Conservation (phyloP, 371 early-diverging fungal species). For the Mucor velutinosus region DNA sequence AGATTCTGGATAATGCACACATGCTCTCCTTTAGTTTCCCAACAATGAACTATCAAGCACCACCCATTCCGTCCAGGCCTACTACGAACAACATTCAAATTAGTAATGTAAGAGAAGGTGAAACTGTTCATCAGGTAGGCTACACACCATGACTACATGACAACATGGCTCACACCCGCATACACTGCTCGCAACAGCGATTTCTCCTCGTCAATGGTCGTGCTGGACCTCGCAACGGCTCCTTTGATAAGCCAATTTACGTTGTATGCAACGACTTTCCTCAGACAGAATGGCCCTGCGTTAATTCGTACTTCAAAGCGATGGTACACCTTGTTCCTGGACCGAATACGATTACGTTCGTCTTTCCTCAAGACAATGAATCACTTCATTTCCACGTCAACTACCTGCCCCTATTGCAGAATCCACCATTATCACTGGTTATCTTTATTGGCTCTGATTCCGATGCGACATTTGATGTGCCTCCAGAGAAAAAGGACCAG, state of each 20-base stretch:
- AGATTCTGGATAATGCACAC: slow-evolving; percentile 1
- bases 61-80: slow-evolving; percentile 14
- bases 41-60: slow-evolving; percentile 6
- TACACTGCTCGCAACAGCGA: slow-evolving; percentile 31
- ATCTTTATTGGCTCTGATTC: slow-evolving; percentile 66
- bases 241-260: slow-evolving; percentile 37
- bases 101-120: slow-evolving; percentile 50
- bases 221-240: slow-evolving; percentile 34
- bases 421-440: slow-evolving; percentile 59
- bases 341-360: slow-evolving; percentile 51
- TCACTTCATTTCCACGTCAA: slow-evolving; percentile 36
- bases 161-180: neutral
- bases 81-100: slow-evolving; percentile 14
- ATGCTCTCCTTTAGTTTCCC: neutral
- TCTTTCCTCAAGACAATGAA: slow-evolving; percentile 22
- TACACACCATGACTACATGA: neutral
- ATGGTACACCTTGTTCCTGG: slow-evolving; percentile 66
- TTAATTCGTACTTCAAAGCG: slow-evolving; percentile 64
- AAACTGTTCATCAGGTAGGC: slow-evolving; percentile 54
- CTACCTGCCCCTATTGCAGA: slow-evolving; percentile 59
- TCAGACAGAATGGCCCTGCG: slow-evolving; percentile 53
- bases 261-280: slow-evolving; percentile 56
- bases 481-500: slow-evolving; percentile 50
- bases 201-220: slow-evolving; percentile 61
- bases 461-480: slow-evolving; percentile 59